phyloP scores from a whole-genome alignment of 352 stramenopile species.

The Plasmopara halstedii region DNA sequence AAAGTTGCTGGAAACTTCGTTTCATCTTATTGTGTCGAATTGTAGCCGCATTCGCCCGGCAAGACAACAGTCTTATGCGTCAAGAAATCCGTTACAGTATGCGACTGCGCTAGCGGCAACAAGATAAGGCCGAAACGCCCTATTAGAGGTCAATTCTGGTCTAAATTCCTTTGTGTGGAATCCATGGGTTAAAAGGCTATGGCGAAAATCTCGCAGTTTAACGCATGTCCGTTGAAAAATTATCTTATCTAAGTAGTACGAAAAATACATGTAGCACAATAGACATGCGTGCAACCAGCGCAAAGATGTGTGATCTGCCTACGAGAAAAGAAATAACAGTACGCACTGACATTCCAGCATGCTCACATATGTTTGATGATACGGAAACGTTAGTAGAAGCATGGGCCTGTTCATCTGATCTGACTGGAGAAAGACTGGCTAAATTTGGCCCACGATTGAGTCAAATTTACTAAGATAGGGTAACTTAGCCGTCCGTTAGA shows the following conservation, averaged over 20 bases:
- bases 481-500: conserved; percentile 12
- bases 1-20: conserved; percentile 1
- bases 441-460: neutral
- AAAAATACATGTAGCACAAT: neutral
- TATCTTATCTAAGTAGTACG: conserved; percentile 1
- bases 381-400: neutral
- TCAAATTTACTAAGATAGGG: conserved; percentile 3
- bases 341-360: neutral
- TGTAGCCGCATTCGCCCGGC: conserved; percentile 5
- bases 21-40: conserved; percentile 8
- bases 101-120: conserved; percentile 2
- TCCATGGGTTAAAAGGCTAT: conserved; percentile 11
- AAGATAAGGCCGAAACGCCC: conserved; percentile 12
- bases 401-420: neutral
- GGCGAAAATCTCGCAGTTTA: conserved; percentile 12
- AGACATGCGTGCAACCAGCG: neutral
- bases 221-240: conserved; percentile 12
- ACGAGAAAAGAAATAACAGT: too few relatives aligned
- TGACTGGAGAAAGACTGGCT: neutral
- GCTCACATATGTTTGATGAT: neutral
- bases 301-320: neutral
- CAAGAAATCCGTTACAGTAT: conserved; percentile 3
- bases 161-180: conserved; percentile 1
- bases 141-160: conserved; percentile 2
- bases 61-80: conserved; percentile 13